Base-by-base conservation (phyloP, 192 early-diverging fungal species). In the Obelidium mucronatum region DNA sequence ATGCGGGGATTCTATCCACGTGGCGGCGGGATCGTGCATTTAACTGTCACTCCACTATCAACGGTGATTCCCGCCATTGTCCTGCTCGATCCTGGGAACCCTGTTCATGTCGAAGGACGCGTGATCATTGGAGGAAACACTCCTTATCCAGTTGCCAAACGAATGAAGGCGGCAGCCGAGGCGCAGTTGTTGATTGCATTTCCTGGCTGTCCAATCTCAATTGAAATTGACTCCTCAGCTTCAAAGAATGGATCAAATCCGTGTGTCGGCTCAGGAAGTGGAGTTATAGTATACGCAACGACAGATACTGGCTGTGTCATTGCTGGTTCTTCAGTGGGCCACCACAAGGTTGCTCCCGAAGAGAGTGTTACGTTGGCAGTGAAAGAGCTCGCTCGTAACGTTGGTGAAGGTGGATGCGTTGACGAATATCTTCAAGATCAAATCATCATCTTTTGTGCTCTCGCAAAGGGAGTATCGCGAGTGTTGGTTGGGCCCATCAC, bases 341-440 rank as follows among this genome's bases (percentile, higher is more conserved):
- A 28, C 26, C 26, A 11, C 58, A 60, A 26, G 28, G 58, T n/a
- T 33, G 48, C 69, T 17, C 48, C 53, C 3, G 81, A 79, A 34
- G 48, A 83, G 2, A 58, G 52, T 4, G 80, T 60, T 11, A 13
- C 34, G 28, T 36, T 30, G 17, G 80, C 80, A 2, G 80, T 73
- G 19, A 60, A 81, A 28, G 81, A 58, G 54, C 17, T 82, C 8
- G 31, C 79, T 28, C 26, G 24, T 33, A 74, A 82, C 35, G 26
- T 74, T n/a, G 55, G 51, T 5, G 74, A 74, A 34, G 81, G 81
- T 28, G 80, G 80, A 69, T 83, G 81, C 30, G 78, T 80, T 22
- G 80, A 82, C 13, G 80, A 82, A 65, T 82, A 82, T 2, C 52
- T 85, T 11, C 83, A 83, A 62, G 82, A 83, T 82, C 82, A 84